Evolutionary conservation across 2,329 filamentous ascomycete genomes (phyloP), one percentile per base, ranked within the genome.

Genomic region (Xylariaceae sp.): DNA sequence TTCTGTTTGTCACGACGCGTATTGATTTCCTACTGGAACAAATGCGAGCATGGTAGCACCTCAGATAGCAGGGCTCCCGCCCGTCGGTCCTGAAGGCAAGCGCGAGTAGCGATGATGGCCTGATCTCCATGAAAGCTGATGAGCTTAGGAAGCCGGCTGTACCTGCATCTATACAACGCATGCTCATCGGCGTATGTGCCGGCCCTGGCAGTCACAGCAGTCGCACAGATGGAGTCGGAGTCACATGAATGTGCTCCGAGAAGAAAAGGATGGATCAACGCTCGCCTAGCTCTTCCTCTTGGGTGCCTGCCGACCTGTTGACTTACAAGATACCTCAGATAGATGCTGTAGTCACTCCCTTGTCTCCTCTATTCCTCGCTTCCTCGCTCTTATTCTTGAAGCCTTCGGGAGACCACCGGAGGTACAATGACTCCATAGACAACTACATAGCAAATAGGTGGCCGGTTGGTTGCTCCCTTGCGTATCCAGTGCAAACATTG

Each of bases 281-380:
- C 49, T 47, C 54, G 37, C 37, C 55, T 39, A 42, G 35, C 42
- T 48, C 34, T 60, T 62, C 57, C 55, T 45, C 17, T 49, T 49
- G 15, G 47, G 47, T 49, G 15, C 42, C 13, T 45, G 10, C 9
- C 10, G 13, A 45, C 4, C 8, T 42, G 8, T 10, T 45, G n/a
- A n/a, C 11, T 45, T n/a, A n/a, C 42, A 13, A 3, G 42, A 45
- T 13, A n/a, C 13, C 11, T 6, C 17, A 45, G 13, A 11, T 45
- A 45, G 47, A 18, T 9, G 3, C 13, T 49, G 9, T 9, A 3
- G 8, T 49, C 47, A n/a, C 15, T 23, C 23, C 10, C 18, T n/a
- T 9, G 18, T 15, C 6, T 17, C 48, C 17, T 49, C 15, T 4
- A 30, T 47, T 15, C 7, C 18, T n/a, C 23, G 18, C 48, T 35